Conservation (phyloP, 1,284 basidiomycete species). For the Melampsora larici-populina region DNA sequence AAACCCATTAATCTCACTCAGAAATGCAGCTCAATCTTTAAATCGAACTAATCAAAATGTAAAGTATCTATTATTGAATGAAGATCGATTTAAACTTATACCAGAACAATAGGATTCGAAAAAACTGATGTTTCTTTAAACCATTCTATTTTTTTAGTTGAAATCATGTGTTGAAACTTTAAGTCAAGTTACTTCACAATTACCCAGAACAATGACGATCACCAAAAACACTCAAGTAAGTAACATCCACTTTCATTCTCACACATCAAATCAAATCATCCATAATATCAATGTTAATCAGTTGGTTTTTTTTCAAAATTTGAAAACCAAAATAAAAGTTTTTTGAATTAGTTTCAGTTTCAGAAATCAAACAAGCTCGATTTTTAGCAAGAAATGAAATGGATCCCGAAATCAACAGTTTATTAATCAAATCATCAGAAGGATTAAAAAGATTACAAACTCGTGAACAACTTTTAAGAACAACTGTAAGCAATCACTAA, state of each 20-base stretch:
- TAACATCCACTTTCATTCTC: neutral
- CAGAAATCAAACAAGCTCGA: conserved; percentile 25
- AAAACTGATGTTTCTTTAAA: neutral
- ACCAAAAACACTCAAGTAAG: neutral
- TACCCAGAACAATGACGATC: neutral
- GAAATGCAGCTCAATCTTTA: too few species aligned
- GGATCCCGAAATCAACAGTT: conserved; percentile 27
- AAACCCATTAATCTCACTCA: too few species aligned
- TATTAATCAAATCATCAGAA: neutral
- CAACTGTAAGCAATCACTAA: neutral
- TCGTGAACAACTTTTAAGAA: conserved; percentile 29
- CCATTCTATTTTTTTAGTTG: neutral
- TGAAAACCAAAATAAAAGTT: conserved; percentile 26
- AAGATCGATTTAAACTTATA: too few species aligned
- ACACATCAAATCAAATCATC: neutral
- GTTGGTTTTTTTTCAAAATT: neutral
- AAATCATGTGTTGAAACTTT: neutral
- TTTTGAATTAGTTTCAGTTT: conserved; percentile 38
- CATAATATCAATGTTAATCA: neutral
- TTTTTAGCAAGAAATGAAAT: conserved; percentile 34
- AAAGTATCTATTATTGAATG: too few species aligned
- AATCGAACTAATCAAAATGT: too few species aligned
- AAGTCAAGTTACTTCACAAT: neutral
- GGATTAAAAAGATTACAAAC: conserved; percentile 31
- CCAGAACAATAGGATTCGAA: too few species aligned